Conservation (phyloP, 164 flowering plant species). For the Magnolia changhungtana region DNA sequence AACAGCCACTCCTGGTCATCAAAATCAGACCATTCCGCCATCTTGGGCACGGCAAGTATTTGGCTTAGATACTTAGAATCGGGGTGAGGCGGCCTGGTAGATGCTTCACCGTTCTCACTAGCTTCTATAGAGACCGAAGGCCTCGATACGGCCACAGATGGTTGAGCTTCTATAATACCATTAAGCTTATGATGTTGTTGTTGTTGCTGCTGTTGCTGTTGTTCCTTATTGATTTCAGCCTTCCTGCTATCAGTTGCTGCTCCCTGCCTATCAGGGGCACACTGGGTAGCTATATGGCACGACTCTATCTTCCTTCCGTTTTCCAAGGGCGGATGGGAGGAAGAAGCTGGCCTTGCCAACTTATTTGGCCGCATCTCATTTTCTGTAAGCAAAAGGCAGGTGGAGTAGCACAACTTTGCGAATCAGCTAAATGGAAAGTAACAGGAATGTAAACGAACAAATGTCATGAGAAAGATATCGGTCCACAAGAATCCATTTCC, state of each 20-base stretch:
- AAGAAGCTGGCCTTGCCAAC: conserved; percentile 35
- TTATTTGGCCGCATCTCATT: conserved; percentile 44
- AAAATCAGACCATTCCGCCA: conserved; percentile 52
- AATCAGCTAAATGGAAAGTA: no score
- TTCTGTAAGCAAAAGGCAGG: conserved; percentile 36
- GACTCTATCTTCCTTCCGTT: conserved; percentile 46
- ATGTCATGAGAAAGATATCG: no score
- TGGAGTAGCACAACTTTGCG: not conserved
- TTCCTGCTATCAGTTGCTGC: conserved; percentile 19
- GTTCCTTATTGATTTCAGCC: conserved; percentile 35
- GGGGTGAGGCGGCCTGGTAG: conserved; percentile 62
- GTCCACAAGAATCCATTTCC: no score
- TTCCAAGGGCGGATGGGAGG: conserved; percentile 32
- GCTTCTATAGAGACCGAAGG: conserved; percentile 17
- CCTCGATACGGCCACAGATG: not conserved
- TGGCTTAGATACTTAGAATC: conserved; percentile 54
- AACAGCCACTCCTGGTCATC: conserved; percentile 77
- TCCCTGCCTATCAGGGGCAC: conserved; percentile 29
- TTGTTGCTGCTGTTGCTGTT: not conserved
- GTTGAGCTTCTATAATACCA: conserved; percentile 42
- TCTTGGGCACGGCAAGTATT: conserved; percentile 54
- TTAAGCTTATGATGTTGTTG: conserved; percentile 28
- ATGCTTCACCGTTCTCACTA: conserved; percentile 35
- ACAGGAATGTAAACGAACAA: no score
- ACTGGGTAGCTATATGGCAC: conserved; percentile 26